Percentiles rank a stretch among this genome's conserved stretches.
Conservation (phyloP, 257 asterid species). For the Jasminum sambac region DNA sequence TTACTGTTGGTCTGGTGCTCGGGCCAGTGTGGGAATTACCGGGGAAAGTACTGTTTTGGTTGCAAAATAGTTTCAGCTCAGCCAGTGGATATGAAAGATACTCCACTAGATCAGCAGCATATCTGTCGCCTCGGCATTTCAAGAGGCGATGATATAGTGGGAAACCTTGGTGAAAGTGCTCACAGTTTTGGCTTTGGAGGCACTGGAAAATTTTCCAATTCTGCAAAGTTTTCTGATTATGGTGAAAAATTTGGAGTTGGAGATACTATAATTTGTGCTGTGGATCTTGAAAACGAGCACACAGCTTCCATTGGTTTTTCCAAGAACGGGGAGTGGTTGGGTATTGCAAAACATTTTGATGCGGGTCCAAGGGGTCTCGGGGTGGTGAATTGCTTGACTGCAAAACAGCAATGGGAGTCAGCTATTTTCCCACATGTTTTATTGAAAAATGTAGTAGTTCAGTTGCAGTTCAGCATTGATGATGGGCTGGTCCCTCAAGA, state of each 20-base stretch:
- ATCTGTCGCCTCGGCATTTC: constrained; percentile 59
- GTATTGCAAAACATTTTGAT: constrained; percentile 52
- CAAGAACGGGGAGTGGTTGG: constrained; percentile 60
- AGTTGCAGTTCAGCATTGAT: constrained; percentile 47
- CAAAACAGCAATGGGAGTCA: constrained; percentile 34
- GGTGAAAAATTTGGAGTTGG: constrained; percentile 56
- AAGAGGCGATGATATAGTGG: constrained; percentile 51
- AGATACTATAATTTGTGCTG: constrained; percentile 52
- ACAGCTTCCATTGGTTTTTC: constrained; percentile 55
- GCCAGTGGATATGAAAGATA: constrained; percentile 53
- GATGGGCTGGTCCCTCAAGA: constrained; percentile 50
- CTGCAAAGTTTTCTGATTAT: constrained; percentile 37
- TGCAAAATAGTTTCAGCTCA: constrained; percentile 51
- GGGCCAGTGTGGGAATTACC: constrained; percentile 58
- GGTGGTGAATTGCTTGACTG: constrained; percentile 37
- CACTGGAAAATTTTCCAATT: constrained; percentile 49
- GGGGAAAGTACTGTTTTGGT: constrained; percentile 67
- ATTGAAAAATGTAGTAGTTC: constrained; percentile 55
- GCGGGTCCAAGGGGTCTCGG: constrained; percentile 48
- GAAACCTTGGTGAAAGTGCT: constrained; percentile 52
- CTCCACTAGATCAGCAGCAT: constrained; percentile 46
- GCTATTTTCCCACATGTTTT: constrained; percentile 64
- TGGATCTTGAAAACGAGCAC: constrained; percentile 49
- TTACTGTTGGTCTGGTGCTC: constrained; percentile 80
- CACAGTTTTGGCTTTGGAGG: constrained; percentile 59